These are phyloP conservation scores for Alternaria novae-zelandiae DNA, from an alignment of 2,329 filamentous ascomycete species.

Conservation along the genomic window DNA sequence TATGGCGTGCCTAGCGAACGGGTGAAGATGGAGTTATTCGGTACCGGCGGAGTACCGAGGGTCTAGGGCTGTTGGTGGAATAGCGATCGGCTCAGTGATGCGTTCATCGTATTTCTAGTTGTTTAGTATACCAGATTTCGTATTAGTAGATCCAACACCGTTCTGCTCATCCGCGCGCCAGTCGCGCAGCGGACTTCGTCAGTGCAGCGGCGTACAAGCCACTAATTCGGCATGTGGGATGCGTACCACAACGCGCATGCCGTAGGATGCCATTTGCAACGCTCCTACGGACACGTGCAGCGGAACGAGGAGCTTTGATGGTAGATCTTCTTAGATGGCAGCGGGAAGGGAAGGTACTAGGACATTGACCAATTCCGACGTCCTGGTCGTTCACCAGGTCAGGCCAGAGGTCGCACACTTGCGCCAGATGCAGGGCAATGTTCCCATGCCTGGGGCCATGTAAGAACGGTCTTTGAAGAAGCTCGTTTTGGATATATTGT, in stretches of 20 bases:
- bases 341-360: conserved; percentile 6
- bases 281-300: conserved; percentile 9
- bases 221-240: background rate
- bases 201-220: conserved; percentile 9
- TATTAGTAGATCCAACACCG: background rate
- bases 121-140: background rate
- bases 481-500: background rate
- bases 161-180: background rate
- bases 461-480: background rate
- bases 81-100: background rate
- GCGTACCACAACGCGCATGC: conserved; percentile 7
- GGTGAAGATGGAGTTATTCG: conserved; percentile 72
- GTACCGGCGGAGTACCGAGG: conserved; percentile 46
- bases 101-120: background rate
- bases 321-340: conserved; percentile 10
- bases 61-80: conserved; percentile 19
- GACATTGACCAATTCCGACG: conserved; percentile 17
- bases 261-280: conserved; percentile 19
- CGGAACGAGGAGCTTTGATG: conserved; percentile 29
- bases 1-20: conserved; percentile 64
- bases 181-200: background rate
- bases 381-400: background rate
- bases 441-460: background rate
- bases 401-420: background rate
- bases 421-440: background rate